phyloP scores from a whole-genome alignment of 805 yeast species.

The Starmerella tilneyi region DNA sequence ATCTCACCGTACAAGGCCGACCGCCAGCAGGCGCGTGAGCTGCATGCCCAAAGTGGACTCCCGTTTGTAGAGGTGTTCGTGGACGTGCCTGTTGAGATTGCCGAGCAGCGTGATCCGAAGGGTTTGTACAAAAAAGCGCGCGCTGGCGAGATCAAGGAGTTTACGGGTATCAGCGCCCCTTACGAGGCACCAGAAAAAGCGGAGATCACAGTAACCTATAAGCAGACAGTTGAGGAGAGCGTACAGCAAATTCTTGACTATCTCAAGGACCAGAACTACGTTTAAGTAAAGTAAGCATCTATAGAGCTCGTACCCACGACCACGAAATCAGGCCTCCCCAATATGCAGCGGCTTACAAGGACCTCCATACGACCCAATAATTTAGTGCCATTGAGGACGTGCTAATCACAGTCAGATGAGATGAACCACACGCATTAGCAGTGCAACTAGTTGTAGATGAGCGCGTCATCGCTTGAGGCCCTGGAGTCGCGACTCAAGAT shows the following conservation, averaged over 20 bases:
- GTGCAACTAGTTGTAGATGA: too few relatives aligned
- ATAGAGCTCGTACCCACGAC: not conserved
- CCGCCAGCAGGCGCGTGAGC: slow-evolving; percentile 72
- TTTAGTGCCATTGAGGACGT: too few relatives aligned
- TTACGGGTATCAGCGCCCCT: slow-evolving; percentile 93
- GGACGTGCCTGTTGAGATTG: slow-evolving; percentile 88
- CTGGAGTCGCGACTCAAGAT: slow-evolving; percentile 77
- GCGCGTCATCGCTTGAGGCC: slow-evolving; percentile 50
- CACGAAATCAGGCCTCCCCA: not conserved
- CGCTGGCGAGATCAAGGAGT: slow-evolving; percentile 85
- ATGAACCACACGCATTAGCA: too few relatives aligned
- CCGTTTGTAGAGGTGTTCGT: slow-evolving; percentile 87
- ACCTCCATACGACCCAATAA: too few relatives aligned
- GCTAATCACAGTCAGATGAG: too few relatives aligned
- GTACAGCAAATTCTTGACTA: slow-evolving; percentile 63
- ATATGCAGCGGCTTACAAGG: too few relatives aligned
- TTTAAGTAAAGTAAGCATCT: slow-evolving; percentile 10
- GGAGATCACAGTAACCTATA: slow-evolving; percentile 72
- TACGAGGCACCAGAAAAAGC: slow-evolving; percentile 84
- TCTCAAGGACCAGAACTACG: slow-evolving; percentile 20
- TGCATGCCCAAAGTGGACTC: slow-evolving; percentile 62
- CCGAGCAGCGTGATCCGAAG: slow-evolving; percentile 95
- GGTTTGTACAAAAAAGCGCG: slow-evolving; percentile 95
- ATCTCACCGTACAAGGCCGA: slow-evolving; percentile 84
- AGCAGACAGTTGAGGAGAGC: slow-evolving; percentile 65